Base-by-base conservation (phyloP, 2,329 filamentous ascomycete species). In the Lomentospora prolificans region DNA sequence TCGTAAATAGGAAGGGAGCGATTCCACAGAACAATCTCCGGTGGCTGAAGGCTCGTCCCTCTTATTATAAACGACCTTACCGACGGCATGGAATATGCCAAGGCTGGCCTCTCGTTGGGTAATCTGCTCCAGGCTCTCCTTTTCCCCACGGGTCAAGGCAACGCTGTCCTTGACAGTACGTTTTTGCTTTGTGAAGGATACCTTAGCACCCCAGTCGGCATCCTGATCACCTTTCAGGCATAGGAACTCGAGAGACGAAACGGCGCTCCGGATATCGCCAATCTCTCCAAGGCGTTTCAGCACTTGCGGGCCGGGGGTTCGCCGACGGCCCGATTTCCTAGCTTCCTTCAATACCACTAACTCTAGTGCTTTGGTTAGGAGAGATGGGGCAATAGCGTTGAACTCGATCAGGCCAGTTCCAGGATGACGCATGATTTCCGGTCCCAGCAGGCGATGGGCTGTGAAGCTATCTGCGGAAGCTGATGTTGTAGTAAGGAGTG, bases 11-110 rank as follows among this genome's bases (percentile, higher is more conserved):
- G 68, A 62, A 4, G 86, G 86, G 17, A 89, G 71, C 24, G 69
- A 68, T 17, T 70, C 69, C 2, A 69, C 66, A 30, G 75, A 70
- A 7, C n/a, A n/a, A n/a, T 66, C 65, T 7, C 67, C 62, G 10
- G 76, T 70, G 3, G 70, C 68, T 50, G 59, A 66, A 27, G 86
- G 82, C 22, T 87, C 79, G 25, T 59, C 52, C 50, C 94, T 81
- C 67, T 96, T 99, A 73, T 99, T 99, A 73, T 97, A 95, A 1
- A 97, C 85, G 2, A 99, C 89, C 66, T 94, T 96, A 3, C 92
- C 94, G 10, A 97, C 88, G 0, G 94, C 90, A 67, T 99, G 94
- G 65, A 99, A 99, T 53, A 99, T 90, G 1, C 92, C 94, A 2
- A 99, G 75, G 60, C 86, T 96, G 14, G 88, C 86, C 71, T 97